phyloP scores from a whole-genome alignment of 1,139 yeast genomes.

The Diutina mesorugosa region DNA sequence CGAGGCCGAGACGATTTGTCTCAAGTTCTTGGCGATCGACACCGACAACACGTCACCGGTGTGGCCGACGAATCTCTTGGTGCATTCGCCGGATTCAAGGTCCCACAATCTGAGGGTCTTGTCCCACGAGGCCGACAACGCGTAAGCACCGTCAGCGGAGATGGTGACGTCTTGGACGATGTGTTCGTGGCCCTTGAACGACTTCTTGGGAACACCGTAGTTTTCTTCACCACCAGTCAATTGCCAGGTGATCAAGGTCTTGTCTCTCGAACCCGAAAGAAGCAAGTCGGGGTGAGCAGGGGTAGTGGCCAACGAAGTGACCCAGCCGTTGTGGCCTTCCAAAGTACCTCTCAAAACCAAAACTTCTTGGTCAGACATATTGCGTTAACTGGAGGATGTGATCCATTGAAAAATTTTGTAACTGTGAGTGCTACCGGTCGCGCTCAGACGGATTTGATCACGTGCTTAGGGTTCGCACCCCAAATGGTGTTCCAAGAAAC shows the following conservation, averaged over 20 bases:
- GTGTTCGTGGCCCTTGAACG: conserved; percentile 98
- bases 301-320: conserved; percentile 96
- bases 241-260: conserved; percentile 97
- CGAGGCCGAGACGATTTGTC: conserved; percentile 98
- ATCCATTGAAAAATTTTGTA: background rate
- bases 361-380: conserved; percentile 42
- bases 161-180: conserved; percentile 96
- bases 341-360: conserved; percentile 99
- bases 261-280: conserved; percentile 98
- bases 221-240: conserved; percentile 91
- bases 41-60: conserved; percentile 94
- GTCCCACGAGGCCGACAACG: conserved; percentile 99
- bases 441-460: background rate
- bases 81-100: conserved; percentile 86
- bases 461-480: background rate
- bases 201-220: conserved; percentile 97
- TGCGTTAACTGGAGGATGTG: background rate
- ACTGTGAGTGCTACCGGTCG: background rate
- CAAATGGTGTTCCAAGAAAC: background rate
- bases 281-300: conserved; percentile 97
- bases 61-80: conserved; percentile 97
- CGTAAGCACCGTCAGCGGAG: conserved; percentile 97
- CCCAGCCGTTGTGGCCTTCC: conserved; percentile 86
- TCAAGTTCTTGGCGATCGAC: conserved; percentile 91
- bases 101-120: conserved; percentile 99